These are phyloP conservation scores for Irpex rosettiformis DNA, from an alignment of 1,284 basidiomycete species.

Conservation along the genomic window DNA sequence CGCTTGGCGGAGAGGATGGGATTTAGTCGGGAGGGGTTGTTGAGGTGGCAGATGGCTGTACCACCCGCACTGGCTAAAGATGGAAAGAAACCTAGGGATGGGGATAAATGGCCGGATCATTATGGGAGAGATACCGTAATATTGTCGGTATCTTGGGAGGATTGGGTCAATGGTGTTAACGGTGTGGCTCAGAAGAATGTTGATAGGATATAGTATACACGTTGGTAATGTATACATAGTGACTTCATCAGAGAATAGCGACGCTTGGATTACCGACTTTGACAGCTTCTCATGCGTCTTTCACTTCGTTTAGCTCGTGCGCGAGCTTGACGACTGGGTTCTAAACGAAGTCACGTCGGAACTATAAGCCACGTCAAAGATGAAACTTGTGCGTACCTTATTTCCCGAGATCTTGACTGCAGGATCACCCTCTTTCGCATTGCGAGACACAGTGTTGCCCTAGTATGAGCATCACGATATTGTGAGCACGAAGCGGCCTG, in stretches of 20 bases:
- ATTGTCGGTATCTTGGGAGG: conserved; percentile 57
- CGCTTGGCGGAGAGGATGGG: conserved; percentile 56
- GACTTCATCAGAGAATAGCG: too few relatives aligned
- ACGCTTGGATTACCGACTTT: too few relatives aligned
- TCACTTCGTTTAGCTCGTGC: conserved; percentile 36
- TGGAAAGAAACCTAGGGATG: conserved; percentile 34
- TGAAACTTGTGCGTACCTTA: conserved; percentile 26
- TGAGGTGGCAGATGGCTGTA: conserved; percentile 52
- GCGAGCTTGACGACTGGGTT: conserved; percentile 41
- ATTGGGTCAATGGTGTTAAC: conserved; percentile 52
- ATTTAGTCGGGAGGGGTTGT: conserved; percentile 51
- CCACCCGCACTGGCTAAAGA: conserved; percentile 26
- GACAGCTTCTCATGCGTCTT: conserved; percentile 19
- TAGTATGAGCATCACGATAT: too few relatives aligned
- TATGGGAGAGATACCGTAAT: conserved; percentile 46
- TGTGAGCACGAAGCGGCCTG: neutral
- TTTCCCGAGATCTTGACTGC: conserved; percentile 38
- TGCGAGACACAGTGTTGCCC: conserved; percentile 37
- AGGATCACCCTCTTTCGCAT: conserved; percentile 34
- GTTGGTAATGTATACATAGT: too few relatives aligned
- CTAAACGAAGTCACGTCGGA: too few relatives aligned
- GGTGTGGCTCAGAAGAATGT: conserved; percentile 35
- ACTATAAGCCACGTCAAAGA: too few relatives aligned
- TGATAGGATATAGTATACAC: too few relatives aligned
- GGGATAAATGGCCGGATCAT: conserved; percentile 34